Conservation (phyloP, 345 rosid species). For the Gossypium rotundifolium region DNA sequence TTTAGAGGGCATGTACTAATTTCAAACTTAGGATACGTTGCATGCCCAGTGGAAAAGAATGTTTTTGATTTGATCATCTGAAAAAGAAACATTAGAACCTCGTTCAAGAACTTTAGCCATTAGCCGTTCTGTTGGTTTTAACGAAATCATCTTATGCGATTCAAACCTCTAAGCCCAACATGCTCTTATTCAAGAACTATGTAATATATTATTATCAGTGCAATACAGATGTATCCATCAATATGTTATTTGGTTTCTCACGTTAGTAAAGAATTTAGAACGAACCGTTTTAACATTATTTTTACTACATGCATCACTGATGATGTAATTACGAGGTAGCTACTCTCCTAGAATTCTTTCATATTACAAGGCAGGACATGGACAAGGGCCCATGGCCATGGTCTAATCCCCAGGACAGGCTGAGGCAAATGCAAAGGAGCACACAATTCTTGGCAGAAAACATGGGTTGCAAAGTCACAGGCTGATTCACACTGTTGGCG, state of each 20-base stretch:
- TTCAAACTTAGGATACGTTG: not conserved
- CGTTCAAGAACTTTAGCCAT: not conserved
- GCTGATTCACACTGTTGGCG: constrained; percentile 65
- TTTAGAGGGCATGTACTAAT: not conserved
- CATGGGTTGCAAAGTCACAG: constrained; percentile 66
- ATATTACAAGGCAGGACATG: not conserved
- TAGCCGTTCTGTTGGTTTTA: not conserved
- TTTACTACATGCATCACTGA: not conserved
- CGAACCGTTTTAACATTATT: no score
- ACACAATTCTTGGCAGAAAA: constrained; percentile 85
- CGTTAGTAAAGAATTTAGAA: no score
- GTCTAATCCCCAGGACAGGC: constrained; percentile 58
- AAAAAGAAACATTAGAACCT: not conserved
- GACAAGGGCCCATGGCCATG: constrained; percentile 47
- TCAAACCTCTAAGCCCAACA: not conserved
- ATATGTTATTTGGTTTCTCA: not conserved
- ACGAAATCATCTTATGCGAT: not conserved
- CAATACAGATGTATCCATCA: not conserved
- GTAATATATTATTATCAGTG: not conserved
- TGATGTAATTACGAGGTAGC: not conserved
- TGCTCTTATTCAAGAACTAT: not conserved
- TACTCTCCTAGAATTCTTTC: constrained; percentile 1
- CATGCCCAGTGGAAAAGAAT: not conserved
- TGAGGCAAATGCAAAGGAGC: constrained; percentile 73
- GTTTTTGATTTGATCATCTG: not conserved